These are phyloP conservation scores for Ceratocystis cubensis DNA, from an alignment of 2,329 filamentous ascomycete species.

Conservation along the genomic window DNA sequence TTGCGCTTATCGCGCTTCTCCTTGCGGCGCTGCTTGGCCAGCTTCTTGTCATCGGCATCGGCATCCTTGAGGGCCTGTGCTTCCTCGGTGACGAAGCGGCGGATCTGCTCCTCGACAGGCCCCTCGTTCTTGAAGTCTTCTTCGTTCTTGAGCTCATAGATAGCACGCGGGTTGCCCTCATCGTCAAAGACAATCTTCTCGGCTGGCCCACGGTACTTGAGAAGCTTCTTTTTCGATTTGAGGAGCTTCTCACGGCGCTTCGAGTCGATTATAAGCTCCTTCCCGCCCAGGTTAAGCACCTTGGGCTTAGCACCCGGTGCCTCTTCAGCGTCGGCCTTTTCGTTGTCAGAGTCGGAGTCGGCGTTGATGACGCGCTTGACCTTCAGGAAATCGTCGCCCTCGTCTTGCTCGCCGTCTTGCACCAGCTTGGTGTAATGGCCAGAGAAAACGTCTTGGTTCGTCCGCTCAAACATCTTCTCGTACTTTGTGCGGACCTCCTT, in stretches of 20 bases:
- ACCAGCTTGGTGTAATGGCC: constrained; percentile 86
- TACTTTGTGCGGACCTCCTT: constrained; percentile 79
- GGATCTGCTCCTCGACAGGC: constrained; percentile 60
- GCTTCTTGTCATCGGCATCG: constrained; percentile 71
- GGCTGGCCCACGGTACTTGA: constrained; percentile 78
- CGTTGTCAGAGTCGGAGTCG: constrained; percentile 29
- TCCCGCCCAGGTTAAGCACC: constrained; percentile 54
- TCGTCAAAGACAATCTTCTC: constrained; percentile 85
- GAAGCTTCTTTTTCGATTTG: constrained; percentile 83
- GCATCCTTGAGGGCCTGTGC: constrained; percentile 56
- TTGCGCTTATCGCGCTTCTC: constrained; percentile 67
- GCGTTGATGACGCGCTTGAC: constrained; percentile 79
- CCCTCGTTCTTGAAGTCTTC: constrained; percentile 65
- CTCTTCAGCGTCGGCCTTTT: constrained; percentile 31
- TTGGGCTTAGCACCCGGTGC: constrained; percentile 36
- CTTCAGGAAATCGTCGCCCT: constrained; percentile 70
- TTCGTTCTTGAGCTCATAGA: constrained; percentile 84
- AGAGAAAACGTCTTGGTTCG: constrained; percentile 92
- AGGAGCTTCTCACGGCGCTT: constrained; percentile 94
- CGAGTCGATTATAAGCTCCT: constrained; percentile 75
- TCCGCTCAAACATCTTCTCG: constrained; percentile 94
- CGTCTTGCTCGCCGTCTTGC: constrained; percentile 41
- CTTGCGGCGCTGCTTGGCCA: constrained; percentile 63
- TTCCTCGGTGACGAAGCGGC: constrained; percentile 67
- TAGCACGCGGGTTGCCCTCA: constrained; percentile 68